A percentile compares a stretch with the other conserved stretches of the same genome.
phyloP scores from a whole-genome alignment of 345 rosid species.

The Durio zibethinus region DNA sequence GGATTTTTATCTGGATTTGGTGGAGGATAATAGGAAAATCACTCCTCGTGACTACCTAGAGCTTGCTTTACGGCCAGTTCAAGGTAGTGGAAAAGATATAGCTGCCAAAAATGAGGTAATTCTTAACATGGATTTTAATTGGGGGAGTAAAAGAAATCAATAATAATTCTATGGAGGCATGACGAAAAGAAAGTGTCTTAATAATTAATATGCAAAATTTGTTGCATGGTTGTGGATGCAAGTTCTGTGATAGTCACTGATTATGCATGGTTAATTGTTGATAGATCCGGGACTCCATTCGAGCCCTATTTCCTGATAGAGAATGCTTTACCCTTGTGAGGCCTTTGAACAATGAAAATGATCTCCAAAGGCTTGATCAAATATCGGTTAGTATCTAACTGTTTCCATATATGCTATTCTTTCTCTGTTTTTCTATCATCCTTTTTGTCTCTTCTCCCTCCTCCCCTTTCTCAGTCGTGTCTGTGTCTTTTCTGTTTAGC shows the following conservation, averaged over 20 bases:
- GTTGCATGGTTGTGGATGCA: too few relatives aligned
- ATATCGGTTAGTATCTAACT: constrained; percentile 53
- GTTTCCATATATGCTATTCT: constrained; percentile 1
- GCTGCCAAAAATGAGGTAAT: constrained; percentile 91
- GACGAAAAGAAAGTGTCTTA: neutral
- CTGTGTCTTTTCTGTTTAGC: neutral
- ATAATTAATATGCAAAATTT: neutral
- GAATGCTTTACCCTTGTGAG: constrained; percentile 91
- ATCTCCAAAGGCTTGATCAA: constrained; percentile 89
- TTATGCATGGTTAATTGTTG: constrained; percentile 15
- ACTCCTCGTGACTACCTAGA: constrained; percentile 95
- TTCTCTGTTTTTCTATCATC: neutral
- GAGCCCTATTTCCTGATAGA: constrained; percentile 91
- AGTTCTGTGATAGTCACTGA: constrained; percentile 21
- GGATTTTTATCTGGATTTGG: constrained; percentile 93
- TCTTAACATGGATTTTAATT: neutral
- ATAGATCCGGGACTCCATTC: constrained; percentile 89
- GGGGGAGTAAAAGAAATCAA: constrained; percentile 4
- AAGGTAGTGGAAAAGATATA: constrained; percentile 76
- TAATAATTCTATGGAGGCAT: constrained; percentile 2
- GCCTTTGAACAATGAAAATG: constrained; percentile 83
- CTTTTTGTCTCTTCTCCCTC: neutral
- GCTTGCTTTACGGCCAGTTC: constrained; percentile 82
- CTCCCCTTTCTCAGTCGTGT: neutral
- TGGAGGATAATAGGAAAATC: constrained; percentile 77